Conservation (phyloP, 1,139 yeast genomes). For the Candida glucosophila region DNA sequence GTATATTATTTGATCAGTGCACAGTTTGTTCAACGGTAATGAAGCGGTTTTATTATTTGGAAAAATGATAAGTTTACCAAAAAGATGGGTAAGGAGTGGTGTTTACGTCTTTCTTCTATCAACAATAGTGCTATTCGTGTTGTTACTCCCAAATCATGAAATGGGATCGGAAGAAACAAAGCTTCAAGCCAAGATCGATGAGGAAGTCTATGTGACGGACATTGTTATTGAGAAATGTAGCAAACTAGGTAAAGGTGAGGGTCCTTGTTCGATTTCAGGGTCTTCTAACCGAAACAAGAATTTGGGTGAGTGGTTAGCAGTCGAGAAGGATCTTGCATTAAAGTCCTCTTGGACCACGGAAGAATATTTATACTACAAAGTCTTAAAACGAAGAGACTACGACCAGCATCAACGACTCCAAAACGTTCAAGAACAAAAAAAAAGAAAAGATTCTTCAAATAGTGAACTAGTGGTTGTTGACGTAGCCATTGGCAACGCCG, state of each 20-base stretch:
- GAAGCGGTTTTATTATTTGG: no score
- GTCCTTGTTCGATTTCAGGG: slow-evolving; percentile 32
- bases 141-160: no score
- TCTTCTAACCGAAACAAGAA: slow-evolving; percentile 20
- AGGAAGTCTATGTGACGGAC: slow-evolving; percentile 29
- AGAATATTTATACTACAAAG: slow-evolving; percentile 26
- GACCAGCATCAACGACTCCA: no score
- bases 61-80: no score
- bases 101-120: no score
- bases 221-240: slow-evolving; percentile 24
- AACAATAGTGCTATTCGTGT: no score
- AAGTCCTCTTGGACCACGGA: slow-evolving; percentile 25
- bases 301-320: slow-evolving; percentile 27
- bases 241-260: slow-evolving; percentile 14
- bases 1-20: no score
- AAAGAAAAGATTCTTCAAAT: slow-evolving; percentile 1
- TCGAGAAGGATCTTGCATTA: slow-evolving; percentile 31
- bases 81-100: no score
- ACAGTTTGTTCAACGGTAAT: no score
- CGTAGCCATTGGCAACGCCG: slow-evolving; percentile 24
- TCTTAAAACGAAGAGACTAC: no score
- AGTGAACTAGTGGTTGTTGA: slow-evolving; percentile 23
- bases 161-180: no score
- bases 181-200: no score
- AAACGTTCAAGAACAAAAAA: slow-evolving; percentile 24